A percentile compares a stretch with the other conserved stretches of the same genome.
Conservation (phyloP, 2,329 filamentous ascomycete species). For the Fusarium kyushuense region DNA sequence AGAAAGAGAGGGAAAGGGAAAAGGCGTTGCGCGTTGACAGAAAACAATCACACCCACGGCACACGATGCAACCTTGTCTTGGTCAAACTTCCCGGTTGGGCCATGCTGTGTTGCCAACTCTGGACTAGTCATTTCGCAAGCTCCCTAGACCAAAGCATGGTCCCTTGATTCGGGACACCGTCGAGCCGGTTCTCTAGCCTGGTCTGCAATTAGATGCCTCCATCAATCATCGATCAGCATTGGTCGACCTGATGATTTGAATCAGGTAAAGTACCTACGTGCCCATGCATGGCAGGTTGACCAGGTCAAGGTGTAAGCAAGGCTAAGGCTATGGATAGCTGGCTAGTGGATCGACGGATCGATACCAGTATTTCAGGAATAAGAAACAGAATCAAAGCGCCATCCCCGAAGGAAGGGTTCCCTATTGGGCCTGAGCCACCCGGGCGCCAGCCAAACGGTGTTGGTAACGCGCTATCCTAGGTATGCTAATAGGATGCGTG, state of each 20-base stretch:
- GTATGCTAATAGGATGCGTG: not conserved
- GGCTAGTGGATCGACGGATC: conserved; percentile 12
- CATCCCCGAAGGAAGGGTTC: conserved; percentile 34
- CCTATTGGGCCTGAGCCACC: conserved; percentile 36
- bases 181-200: conserved; percentile 25
- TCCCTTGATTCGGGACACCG: conserved; percentile 33
- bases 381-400: conserved; percentile 38
- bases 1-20: not conserved
- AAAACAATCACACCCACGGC: conserved; percentile 29
- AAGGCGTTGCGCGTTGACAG: conserved; percentile 32
- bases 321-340: not conserved
- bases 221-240: conserved; percentile 36
- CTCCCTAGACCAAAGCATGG: conserved; percentile 12
- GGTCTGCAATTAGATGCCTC: conserved; percentile 24
- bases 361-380: conserved; percentile 28
- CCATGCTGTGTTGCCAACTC: conserved; percentile 28
- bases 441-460: conserved; percentile 24
- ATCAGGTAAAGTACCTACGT: conserved; percentile 16
- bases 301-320: not conserved
- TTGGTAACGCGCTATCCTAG: conserved; percentile 3
- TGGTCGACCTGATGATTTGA: conserved; percentile 12
- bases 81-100: conserved; percentile 31
- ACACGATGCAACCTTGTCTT: conserved; percentile 34
- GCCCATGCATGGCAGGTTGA: not conserved
- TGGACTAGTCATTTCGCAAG: conserved; percentile 25